A percentile compares a stretch with the other conserved stretches of the same genome.
Conservation (phyloP, 805 yeast genomes). For the Hanseniaspora thailandica region DNA sequence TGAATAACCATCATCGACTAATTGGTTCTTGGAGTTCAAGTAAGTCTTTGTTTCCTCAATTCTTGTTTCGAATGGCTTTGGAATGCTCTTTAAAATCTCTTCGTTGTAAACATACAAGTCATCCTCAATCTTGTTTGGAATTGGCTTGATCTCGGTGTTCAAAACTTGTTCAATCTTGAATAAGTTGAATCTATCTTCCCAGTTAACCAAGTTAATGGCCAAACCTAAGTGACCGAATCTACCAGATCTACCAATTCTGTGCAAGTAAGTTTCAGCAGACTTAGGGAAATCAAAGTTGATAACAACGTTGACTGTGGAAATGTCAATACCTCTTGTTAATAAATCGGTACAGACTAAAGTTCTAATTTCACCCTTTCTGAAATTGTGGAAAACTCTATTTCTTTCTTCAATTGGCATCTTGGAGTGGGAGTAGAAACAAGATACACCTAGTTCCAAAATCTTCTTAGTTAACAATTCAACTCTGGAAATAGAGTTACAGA, state of each 20-base stretch:
- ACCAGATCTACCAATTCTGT: constrained; percentile 98
- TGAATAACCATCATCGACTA: constrained; percentile 15
- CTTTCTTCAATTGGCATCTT: constrained; percentile 95
- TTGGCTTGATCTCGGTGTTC: constrained; percentile 94
- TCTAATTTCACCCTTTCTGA: constrained; percentile 95
- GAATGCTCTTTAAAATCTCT: constrained; percentile 58
- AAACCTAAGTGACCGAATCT: constrained; percentile 97
- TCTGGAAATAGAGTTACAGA: constrained; percentile 92
- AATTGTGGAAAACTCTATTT: constrained; percentile 96
- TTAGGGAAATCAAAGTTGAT: constrained; percentile 97
- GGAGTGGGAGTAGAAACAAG: constrained; percentile 95
- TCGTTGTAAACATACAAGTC: constrained; percentile 63
- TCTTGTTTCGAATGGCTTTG: constrained; percentile 78
- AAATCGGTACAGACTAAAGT: constrained; percentile 94
- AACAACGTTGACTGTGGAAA: constrained; percentile 96
- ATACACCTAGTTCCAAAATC: constrained; percentile 89
- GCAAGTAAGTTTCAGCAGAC: constrained; percentile 92
- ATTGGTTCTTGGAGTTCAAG: constrained; percentile 18
- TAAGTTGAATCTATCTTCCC: constrained; percentile 89
- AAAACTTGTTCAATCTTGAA: constrained; percentile 94
- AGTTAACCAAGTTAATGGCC: constrained; percentile 90
- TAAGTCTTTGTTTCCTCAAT: constrained; percentile 25
- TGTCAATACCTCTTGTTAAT: constrained; percentile 95
- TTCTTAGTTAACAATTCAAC: constrained; percentile 92
- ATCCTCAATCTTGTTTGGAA: constrained; percentile 86